Base-by-base conservation (phyloP, 257 asterid species). In the Nicotiana noctiflora region DNA sequence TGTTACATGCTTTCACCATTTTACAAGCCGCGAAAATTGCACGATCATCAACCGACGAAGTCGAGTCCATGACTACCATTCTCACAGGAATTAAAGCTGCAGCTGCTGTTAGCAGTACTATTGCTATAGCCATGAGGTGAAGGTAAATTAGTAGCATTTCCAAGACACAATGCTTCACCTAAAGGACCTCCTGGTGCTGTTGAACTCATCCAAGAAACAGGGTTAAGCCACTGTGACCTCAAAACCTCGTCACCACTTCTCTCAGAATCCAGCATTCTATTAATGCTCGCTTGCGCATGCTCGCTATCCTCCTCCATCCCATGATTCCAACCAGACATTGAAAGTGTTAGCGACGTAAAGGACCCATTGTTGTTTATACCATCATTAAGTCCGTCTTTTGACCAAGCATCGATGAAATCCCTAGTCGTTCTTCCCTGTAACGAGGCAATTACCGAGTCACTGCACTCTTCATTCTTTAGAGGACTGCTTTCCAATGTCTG, bases 151-250 rank as follows among this genome's bases (percentile, higher is more conserved):
- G 83, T 53, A 62, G 83, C 79, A 57, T 80, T 81, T 25, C 96
- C 94, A 40, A 91, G 87, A 62, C 97, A 87, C 88, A 90, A 74
- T 0, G 90, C 97, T 85, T 93, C 97, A 5, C 93, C 96, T 55
- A 93, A 79, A 2, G 97, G 96, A 18, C 97, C 96, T 76, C 97
- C 97, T 0, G 88, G 91, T 21, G 89, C 76, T 18, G 87, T 66
- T 10, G 87, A 82, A 51, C 65, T 80, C 86, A 79, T 80, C 93
- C 93, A 89, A 32, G 89, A 81, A 81, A 79, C 81, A n/a, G 84
- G 56, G 32, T 65, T 78, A 37, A 62, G 66, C 82, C 85, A 84
- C 57, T 84, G 85, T 34, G 80, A 46, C 59, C 75, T 79, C 80
- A 80, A 29, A 19, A 46, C 55, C 23, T 81, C 83, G 15, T 79